Evolutionary conservation across 345 rosid genomes (phyloP), one percentile per base, ranked within the genome.

Genomic region (Salix caprea): DNA sequence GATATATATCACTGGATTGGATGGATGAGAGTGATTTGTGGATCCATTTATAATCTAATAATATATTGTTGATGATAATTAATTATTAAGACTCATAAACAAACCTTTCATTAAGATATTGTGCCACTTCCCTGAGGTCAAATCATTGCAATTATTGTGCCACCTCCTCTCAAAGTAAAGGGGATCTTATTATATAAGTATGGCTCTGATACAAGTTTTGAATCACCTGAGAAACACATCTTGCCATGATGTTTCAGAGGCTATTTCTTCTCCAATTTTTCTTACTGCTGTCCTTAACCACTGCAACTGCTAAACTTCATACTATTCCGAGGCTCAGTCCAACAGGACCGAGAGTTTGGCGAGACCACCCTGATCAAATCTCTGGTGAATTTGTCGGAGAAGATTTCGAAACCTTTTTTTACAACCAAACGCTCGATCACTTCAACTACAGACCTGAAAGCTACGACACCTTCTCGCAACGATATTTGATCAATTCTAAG

Each of bases 381-480:
- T 3, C 70, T 19, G 71, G 79, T 36, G 69, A 44, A 2, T 4
- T 50, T 18, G 34, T 58, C 66, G 71, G 82, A 0, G 68, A 79
- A 10, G 85, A 83, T 19, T 32, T 79, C 0, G 67, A 77, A 67
- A 81, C 86, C 1, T 83, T 74, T 61, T 82, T 77, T n/a, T 88
- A 83, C 82, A 66, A 71, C 8, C 89, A 86, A 71, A 83, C 91
- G 21, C 81, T 88, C 1, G 91, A 88, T 73, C 91, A 86, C 78
- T 88, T 88, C 80, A 86, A 77, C 70, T 88, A 80, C 40, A 79
- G 61, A 30, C 87, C 87, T 11, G 81, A 88, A 67, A 85, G 90
- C 73, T 81, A 74, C 58, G 9, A 56, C 12, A 81, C 77, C 14
- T 88, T 88, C 60, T 79, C 34, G 46, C 90, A 86, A 68, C 76